Evolutionary conservation across 306 rosid species (phyloP).

Genomic region (Citrullus mucosospermus): DNA sequence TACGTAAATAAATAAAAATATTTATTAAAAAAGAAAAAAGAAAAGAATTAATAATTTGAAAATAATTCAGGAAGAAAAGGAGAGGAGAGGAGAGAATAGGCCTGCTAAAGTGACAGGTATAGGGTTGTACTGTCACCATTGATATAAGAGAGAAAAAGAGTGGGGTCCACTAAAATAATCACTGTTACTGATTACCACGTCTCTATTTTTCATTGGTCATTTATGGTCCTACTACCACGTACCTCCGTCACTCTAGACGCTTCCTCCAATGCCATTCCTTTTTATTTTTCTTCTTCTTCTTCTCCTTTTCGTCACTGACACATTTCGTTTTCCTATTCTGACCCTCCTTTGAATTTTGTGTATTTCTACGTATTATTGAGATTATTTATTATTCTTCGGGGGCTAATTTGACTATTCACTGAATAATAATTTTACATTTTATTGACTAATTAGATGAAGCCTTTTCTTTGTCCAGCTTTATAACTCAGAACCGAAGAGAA

Average conservation of each 20-base stretch:
- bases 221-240: neutral
- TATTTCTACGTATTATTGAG: no score
- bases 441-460: neutral
- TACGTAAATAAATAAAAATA: neutral
- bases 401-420: no score
- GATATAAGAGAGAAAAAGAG: neutral
- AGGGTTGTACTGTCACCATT: neutral
- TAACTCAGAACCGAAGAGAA: no score
- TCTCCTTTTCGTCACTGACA: no score
- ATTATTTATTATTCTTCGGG: no score
- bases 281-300: no score
- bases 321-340: no score
- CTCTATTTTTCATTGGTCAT: neutral
- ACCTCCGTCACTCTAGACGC: neutral
- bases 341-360: no score
- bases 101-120: neutral
- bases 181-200: slow-evolving; percentile 2
- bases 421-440: neutral
- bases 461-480: no score
- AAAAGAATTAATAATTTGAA: neutral
- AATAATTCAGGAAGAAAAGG: neutral
- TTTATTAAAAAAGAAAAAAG: neutral
- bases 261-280: neutral
- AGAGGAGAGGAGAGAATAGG: neutral
- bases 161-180: neutral